phyloP scores from a whole-genome alignment of 257 asterid genomes.

The Solanum pinnatisectum region DNA sequence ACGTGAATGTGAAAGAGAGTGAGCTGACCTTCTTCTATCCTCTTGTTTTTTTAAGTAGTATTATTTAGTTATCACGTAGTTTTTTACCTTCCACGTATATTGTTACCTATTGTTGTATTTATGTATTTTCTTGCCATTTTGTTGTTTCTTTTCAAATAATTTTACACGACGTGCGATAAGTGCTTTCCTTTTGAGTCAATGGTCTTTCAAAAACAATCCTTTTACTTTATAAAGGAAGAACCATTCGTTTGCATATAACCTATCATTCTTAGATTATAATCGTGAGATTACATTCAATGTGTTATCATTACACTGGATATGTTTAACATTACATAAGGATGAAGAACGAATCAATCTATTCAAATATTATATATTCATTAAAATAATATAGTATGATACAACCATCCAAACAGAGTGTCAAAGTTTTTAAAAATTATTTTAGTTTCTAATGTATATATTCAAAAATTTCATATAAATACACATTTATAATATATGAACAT shows the following conservation, averaged over 20 bases:
- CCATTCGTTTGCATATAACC: too few relatives aligned
- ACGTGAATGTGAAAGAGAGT: not conserved
- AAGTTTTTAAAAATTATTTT: too few relatives aligned
- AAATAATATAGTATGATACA: fast-evolving
- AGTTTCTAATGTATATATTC: not conserved
- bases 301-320: not conserved
- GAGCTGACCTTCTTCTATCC: not conserved
- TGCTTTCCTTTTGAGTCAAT: too few relatives aligned
- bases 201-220: too few relatives aligned
- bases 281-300: too few relatives aligned
- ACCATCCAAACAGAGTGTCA: not conserved
- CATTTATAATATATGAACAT: not conserved
- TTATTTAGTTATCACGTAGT: too few relatives aligned
- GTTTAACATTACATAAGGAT: not conserved
- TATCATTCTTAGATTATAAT: too few relatives aligned
- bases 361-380: not conserved
- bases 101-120: too few relatives aligned
- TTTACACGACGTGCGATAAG: not conserved
- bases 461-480: not conserved
- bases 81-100: not conserved
- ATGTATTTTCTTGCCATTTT: not conserved
- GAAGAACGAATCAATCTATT: not conserved
- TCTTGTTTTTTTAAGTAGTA: too few relatives aligned
- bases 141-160: not conserved
- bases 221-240: too few relatives aligned